These are phyloP conservation scores for Phytophthora parvispora DNA, from an alignment of 352 stramenopile species.

Conservation along the genomic window DNA sequence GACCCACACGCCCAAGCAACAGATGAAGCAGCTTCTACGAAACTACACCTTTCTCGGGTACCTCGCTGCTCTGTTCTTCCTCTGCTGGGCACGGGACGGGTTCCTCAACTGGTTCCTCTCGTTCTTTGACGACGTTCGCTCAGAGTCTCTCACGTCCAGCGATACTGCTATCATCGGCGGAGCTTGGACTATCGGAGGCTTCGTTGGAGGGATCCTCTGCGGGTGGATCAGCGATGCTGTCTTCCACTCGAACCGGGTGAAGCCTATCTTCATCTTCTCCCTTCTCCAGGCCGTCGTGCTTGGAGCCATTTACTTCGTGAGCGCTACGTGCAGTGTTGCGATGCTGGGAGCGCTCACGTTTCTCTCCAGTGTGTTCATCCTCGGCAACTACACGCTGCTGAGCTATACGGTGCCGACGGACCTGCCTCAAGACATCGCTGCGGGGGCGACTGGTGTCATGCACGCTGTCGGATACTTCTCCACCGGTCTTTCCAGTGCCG, in stretches of 20 bases:
- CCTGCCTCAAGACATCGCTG: conserved; percentile 76
- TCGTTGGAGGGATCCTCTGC: conserved; percentile 76
- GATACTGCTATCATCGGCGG: conserved; percentile 75
- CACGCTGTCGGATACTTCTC: conserved; percentile 77
- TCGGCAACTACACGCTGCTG: conserved; percentile 82
- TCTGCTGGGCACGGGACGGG: conserved; percentile 75
- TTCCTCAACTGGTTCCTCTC: conserved; percentile 87
- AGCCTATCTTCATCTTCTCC: conserved; percentile 82
- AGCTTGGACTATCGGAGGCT: conserved; percentile 81
- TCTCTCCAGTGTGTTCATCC: conserved; percentile 71
- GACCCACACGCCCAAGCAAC: conserved; percentile 20
- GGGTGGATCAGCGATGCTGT: conserved; percentile 79
- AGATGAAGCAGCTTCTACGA: conserved; percentile 62
- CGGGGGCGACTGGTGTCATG: conserved; percentile 72
- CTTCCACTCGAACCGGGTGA: conserved; percentile 73
- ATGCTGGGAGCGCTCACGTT: conserved; percentile 71
- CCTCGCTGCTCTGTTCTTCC: conserved; percentile 73
- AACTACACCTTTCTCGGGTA: conserved; percentile 81
- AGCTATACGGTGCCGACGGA: conserved; percentile 83
- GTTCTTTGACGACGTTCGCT: conserved; percentile 78
- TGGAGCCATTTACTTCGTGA: conserved; percentile 66
- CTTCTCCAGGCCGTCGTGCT: conserved; percentile 67
- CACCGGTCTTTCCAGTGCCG: conserved; percentile 65
- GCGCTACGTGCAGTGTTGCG: conserved; percentile 54
- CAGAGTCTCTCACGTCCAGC: conserved; percentile 45